Base-by-base conservation (phyloP, 2,329 filamentous ascomycete species). In the Hyphodiscus sp. region DNA sequence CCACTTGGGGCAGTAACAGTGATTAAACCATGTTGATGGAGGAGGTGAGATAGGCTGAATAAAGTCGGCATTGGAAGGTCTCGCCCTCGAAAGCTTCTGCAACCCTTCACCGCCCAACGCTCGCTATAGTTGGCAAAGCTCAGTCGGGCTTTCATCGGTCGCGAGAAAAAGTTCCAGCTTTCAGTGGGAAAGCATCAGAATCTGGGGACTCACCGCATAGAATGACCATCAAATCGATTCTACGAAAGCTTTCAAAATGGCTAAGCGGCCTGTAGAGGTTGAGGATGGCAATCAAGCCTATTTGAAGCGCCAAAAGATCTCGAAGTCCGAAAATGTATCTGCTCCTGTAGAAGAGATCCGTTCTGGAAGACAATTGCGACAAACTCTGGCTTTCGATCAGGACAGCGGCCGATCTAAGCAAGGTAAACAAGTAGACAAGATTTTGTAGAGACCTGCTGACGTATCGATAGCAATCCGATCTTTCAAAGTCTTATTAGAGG, bases 401-500 rank as follows among this genome's bases (percentile, higher is more conserved):
- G 84, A 90, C 68, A 71, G 82, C 68, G 73, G 76, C 65, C 76
- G 81, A 70, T 77, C 85, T 64, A 80, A 86, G 67, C 86, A 87
- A 71, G 85, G 80, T 81, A 70, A 47, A 71, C 66, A 47, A 16
- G 20, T 16, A 29, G 15, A 1, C 42, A 41, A 45, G 38, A 2
- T 19, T 45, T 23, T 18, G 5, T 3, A 26, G n/a, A 20, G 43
- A 49, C 47, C 52, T 33, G 44, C 49, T 45, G 42, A 20, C 16
- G 20, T 20, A 1, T 45, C 45, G n/a, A 11, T 47, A 86, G 83
- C 82, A 19, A 76, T 89, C 11, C 80, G 83, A 62, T 83, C 83
- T 0, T 81, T 89, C 72, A 89, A 89, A 66, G 70, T 74, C 8
- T 82, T 91, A 45, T 81, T 91, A 57, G 87, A 91, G 64, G 73